These are phyloP conservation scores for Suillus paluster DNA, from an alignment of 768 basidiomycete genomes.

Conservation along the genomic window DNA sequence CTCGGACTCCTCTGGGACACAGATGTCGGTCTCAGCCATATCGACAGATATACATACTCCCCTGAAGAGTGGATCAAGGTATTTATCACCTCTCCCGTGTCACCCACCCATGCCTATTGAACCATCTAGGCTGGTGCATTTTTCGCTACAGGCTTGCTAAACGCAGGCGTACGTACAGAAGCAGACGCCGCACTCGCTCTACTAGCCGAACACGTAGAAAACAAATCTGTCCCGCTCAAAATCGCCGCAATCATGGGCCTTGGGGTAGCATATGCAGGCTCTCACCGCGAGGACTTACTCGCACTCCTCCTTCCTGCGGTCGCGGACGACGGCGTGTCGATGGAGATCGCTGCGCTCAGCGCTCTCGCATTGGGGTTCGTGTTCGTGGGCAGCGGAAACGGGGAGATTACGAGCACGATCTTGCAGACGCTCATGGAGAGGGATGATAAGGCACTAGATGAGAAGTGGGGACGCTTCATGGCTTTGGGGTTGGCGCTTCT, in stretches of 20 bases:
- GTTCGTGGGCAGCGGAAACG: slow-evolving; percentile 93
- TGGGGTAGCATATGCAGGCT: slow-evolving; percentile 93
- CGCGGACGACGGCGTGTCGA: slow-evolving; percentile 79
- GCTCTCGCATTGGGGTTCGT: slow-evolving; percentile 92
- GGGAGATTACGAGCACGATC: slow-evolving; percentile 88
- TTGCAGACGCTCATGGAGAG: slow-evolving; percentile 91
- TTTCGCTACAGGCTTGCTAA: slow-evolving; percentile 92
- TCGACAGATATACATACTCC: slow-evolving; percentile 98
- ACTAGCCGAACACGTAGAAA: slow-evolving; percentile 87
- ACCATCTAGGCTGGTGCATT: slow-evolving; percentile 79
- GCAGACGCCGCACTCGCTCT: slow-evolving; percentile 92
- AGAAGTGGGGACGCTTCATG: slow-evolving; percentile 96
- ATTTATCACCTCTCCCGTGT: background rate
- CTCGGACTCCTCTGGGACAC: slow-evolving; percentile 95
- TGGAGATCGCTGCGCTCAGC: slow-evolving; percentile 88
- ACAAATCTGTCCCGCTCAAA: slow-evolving; percentile 82
- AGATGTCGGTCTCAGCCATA: slow-evolving; percentile 89
- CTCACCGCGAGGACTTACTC: slow-evolving; percentile 85
- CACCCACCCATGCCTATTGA: background rate
- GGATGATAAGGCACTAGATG: slow-evolving; percentile 73
- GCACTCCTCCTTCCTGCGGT: slow-evolving; percentile 79
- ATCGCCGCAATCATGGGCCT: slow-evolving; percentile 91
- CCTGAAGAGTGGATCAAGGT: slow-evolving; percentile 96
- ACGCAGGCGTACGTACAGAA: slow-evolving; percentile 87
- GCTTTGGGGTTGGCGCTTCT: slow-evolving; percentile 87